These are phyloP conservation scores for Colletotrichum sp. DNA, from an alignment of 2,329 filamentous ascomycete genomes.

Conservation along the genomic window DNA sequence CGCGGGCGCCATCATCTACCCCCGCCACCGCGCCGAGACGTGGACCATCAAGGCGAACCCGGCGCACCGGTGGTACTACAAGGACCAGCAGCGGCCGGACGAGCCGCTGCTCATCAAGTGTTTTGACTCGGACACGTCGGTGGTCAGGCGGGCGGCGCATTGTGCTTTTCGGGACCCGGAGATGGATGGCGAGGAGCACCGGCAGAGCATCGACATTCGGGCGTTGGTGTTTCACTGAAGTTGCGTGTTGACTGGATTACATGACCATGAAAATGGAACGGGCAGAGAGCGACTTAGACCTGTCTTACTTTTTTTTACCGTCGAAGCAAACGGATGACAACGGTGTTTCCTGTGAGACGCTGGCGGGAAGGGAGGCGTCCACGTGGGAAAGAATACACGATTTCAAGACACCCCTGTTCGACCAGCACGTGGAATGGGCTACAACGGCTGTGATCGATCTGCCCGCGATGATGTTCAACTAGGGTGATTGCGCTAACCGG, in stretches of 20 bases:
- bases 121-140: constrained; percentile 59
- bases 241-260: background rate
- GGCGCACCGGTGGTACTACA: constrained; percentile 58
- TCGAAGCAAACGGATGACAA: background rate
- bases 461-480: background rate
- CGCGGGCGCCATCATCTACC: constrained; percentile 39
- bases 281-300: background rate
- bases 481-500: background rate
- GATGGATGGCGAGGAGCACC: constrained; percentile 71
- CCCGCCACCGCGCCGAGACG: constrained; percentile 35
- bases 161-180: constrained; percentile 78
- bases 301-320: background rate
- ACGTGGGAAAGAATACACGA: background rate
- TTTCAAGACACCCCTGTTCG: background rate
- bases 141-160: constrained; percentile 69
- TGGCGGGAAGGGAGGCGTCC: background rate
- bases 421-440: background rate
- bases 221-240: constrained; percentile 72
- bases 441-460: background rate
- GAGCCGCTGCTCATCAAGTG: constrained; percentile 68
- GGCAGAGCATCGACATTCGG: constrained; percentile 91
- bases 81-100: constrained; percentile 53
- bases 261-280: background rate
- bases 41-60: constrained; percentile 39
- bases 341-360: background rate